A percentile compares a stretch with the other conserved stretches of the same genome.
Conservation (phyloP, 2,329 filamentous ascomycete genomes). For the Aspergillus oerlinghausenensis region DNA sequence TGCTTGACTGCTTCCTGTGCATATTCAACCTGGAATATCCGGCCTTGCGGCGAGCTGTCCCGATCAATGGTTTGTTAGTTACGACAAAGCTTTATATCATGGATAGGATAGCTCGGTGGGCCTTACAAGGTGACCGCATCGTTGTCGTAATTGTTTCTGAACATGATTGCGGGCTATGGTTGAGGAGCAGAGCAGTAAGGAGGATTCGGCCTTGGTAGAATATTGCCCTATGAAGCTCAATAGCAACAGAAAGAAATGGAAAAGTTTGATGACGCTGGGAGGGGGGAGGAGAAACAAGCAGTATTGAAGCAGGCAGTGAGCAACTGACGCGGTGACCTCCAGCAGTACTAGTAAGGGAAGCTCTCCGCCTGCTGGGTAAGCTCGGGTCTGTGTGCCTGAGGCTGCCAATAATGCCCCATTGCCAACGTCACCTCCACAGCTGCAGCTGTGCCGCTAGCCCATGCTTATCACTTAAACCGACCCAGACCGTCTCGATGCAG, state of each 20-base stretch:
- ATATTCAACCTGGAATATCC: constrained; percentile 99
- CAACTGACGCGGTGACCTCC: constrained; percentile 30
- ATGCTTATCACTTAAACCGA: background rate
- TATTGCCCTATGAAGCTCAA: background rate
- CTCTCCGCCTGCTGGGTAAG: constrained; percentile 7
- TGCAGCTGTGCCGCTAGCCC: constrained; percentile 1
- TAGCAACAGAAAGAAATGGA: constrained; percentile 13
- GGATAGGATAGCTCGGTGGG: constrained; percentile 36
- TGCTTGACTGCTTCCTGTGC: constrained; percentile 98
- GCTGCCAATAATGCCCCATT: constrained; percentile 6
- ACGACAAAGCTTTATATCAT: constrained; percentile 3
- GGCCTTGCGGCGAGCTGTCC: constrained; percentile 88
- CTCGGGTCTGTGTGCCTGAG: constrained; percentile 14
- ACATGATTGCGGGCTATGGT: constrained; percentile 57
- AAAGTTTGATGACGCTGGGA: constrained; percentile 3
- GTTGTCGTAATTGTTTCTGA: constrained; percentile 99
- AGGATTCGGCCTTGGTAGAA: background rate
- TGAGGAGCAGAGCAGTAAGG: constrained; percentile 3
- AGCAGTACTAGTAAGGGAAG: constrained; percentile 6
- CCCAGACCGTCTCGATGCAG: constrained; percentile 6
- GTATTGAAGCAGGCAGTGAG: constrained; percentile 25
- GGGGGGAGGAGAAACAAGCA: background rate
- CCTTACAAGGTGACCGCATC: constrained; percentile 96
- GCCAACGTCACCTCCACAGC: constrained; percentile 24
- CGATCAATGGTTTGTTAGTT: constrained; percentile 1